A percentile compares a stretch with the other conserved stretches of the same genome.
Conservation (phyloP, 2,329 filamentous ascomycete species). For the Beauveria varroae region DNA sequence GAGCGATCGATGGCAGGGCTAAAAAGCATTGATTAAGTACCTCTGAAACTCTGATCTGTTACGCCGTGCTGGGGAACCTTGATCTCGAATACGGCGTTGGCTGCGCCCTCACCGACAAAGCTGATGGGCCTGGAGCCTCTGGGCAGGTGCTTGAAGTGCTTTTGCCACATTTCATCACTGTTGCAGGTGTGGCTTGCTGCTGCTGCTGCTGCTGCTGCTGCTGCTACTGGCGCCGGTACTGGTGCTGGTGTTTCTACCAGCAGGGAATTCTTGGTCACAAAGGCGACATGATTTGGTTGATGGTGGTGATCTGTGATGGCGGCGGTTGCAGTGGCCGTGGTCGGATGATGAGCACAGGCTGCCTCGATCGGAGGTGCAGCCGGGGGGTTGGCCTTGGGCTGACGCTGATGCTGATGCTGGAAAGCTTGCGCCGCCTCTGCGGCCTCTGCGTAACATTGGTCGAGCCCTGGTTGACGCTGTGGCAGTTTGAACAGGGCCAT, state of each 20-base stretch:
- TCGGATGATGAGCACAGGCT: not conserved
- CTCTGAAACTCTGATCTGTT: conserved; percentile 25
- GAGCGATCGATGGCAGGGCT: not conserved
- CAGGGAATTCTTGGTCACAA: not conserved
- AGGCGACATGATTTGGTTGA: conserved; percentile 14
- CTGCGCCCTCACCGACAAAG: conserved; percentile 61
- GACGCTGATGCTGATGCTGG: conserved; percentile 3
- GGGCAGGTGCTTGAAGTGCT: conserved; percentile 25
- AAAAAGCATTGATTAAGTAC: conserved; percentile 15
- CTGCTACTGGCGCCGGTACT: not conserved
- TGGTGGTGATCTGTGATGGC: not conserved
- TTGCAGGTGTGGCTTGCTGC: not conserved
- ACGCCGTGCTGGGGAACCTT: conserved; percentile 29
- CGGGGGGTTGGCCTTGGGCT: conserved; percentile 17
- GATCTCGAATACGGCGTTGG: conserved; percentile 67
- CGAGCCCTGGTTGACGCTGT: conserved; percentile 4
- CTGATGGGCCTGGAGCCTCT: conserved; percentile 26
- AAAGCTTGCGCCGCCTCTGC: not conserved
- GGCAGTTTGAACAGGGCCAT: conserved; percentile 7
- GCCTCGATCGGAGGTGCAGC: conserved; percentile 9
- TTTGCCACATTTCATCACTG: conserved; percentile 8
- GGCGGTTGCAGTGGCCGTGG: not conserved
- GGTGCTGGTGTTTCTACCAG: not conserved
- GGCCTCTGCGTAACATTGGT: not conserved
- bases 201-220: not conserved